Conservation (phyloP, 371 early-diverging fungal genomes). For the Rhizopus sp. region DNA sequence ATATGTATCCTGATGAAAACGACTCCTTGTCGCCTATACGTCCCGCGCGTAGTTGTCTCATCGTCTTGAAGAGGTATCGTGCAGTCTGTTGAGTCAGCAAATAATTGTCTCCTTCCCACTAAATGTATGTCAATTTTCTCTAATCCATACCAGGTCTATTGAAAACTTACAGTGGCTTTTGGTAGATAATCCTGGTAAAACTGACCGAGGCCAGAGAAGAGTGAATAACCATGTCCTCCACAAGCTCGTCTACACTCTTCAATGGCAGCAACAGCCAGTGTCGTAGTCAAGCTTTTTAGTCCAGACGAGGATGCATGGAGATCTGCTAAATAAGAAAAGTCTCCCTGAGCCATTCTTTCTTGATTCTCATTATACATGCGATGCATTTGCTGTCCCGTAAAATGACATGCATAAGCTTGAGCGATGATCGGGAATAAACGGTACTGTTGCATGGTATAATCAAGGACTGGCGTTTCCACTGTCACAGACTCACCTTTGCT, state of each 20-base stretch:
- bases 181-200: slow-evolving; percentile 76
- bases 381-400: slow-evolving; percentile 74
- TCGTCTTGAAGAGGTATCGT: slow-evolving; percentile 66
- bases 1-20: slow-evolving; percentile 45
- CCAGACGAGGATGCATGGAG: slow-evolving; percentile 87
- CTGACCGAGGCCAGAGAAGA: slow-evolving; percentile 78
- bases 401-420: slow-evolving; percentile 76
- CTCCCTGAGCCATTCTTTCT: slow-evolving; percentile 67
- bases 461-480: slow-evolving; percentile 76
- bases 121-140: not conserved
- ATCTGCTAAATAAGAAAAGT: slow-evolving; percentile 72
- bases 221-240: slow-evolving; percentile 88
- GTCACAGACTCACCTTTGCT: slow-evolving; percentile 22
- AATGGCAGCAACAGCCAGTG: slow-evolving; percentile 69
- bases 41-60: slow-evolving; percentile 41
- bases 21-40: slow-evolving; percentile 32
- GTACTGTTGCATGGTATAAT: slow-evolving; percentile 81
- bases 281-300: slow-evolving; percentile 80
- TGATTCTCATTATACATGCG: slow-evolving; percentile 68
- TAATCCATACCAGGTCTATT: not conserved
- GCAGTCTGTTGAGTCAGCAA: slow-evolving; percentile 79
- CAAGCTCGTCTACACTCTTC: slow-evolving; percentile 83
- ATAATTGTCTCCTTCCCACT: slow-evolving; percentile 88
- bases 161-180: slow-evolving; percentile 59
- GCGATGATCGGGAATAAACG: slow-evolving; percentile 81